These are phyloP conservation scores for Lonicera japonica DNA, from an alignment of 129 eudicot species.

Conservation along the genomic window DNA sequence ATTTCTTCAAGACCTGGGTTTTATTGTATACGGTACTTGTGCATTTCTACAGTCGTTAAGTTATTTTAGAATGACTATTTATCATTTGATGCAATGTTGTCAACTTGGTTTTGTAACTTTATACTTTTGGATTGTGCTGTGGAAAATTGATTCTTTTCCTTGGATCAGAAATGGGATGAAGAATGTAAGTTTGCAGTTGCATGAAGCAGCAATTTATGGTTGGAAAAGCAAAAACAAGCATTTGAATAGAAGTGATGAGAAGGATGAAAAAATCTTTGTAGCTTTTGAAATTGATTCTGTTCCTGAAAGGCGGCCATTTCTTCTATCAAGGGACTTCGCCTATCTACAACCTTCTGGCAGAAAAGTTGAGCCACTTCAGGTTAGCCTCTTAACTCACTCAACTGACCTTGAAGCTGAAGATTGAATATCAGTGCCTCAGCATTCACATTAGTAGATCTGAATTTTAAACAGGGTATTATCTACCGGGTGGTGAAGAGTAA, in stretches of 20 bases:
- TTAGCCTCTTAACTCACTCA: not conserved
- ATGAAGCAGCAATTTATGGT: slow-evolving; percentile 11
- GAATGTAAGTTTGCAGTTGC: slow-evolving; percentile 22
- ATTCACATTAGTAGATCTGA: not conserved
- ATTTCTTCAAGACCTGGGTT: too few relatives aligned
- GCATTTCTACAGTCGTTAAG: too few relatives aligned
- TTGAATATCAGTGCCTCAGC: not conserved
- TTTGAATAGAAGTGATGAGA: not conserved
- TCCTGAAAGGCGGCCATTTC: slow-evolving; percentile 21
- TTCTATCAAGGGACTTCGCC: slow-evolving; percentile 27
- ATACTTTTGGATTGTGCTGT: too few relatives aligned
- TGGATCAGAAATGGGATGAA: slow-evolving; percentile 27
- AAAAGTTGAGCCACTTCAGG: slow-evolving; percentile 10
- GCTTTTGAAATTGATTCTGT: slow-evolving; percentile 13
- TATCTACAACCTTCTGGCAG: slow-evolving; percentile 15
- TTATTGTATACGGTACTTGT: too few relatives aligned
- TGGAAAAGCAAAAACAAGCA: slow-evolving; percentile 5
- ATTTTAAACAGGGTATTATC: slow-evolving; percentile 21
- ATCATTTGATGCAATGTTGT: too few relatives aligned
- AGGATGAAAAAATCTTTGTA: slow-evolving; percentile 16
- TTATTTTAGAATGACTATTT: too few relatives aligned
- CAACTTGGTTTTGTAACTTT: not conserved
- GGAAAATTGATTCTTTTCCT: not conserved
- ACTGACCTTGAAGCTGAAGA: not conserved
- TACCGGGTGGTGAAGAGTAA: slow-evolving; percentile 26